phyloP scores from a whole-genome alignment of 2,329 filamentous ascomycete species.

The Achaetomium macrosporum region DNA sequence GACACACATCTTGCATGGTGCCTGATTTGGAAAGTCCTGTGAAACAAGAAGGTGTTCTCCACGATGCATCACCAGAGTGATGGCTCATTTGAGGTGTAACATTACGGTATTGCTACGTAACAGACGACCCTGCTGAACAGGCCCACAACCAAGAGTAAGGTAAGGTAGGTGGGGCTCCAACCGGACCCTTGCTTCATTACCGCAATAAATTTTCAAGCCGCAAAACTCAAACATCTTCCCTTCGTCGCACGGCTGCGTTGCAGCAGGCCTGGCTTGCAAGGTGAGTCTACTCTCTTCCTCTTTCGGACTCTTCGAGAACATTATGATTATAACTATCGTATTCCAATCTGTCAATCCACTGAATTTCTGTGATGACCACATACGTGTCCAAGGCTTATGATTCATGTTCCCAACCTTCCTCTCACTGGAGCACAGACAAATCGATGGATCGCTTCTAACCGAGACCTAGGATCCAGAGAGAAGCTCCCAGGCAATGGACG shows the following conservation, averaged over 20 bases:
- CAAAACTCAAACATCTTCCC: not conserved
- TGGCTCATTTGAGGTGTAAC: too few species aligned
- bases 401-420: slow-evolving; percentile 10
- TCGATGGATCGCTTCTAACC: slow-evolving; percentile 16
- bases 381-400: slow-evolving; percentile 26
- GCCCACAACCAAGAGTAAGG: not conserved
- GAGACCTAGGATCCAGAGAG: not conserved
- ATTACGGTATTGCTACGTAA: too few species aligned
- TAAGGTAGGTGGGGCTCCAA: not conserved
- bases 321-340: slow-evolving; percentile 45
- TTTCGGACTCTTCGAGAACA: slow-evolving; percentile 3
- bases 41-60: too few species aligned
- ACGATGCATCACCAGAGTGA: too few species aligned
- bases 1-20: too few species aligned
- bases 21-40: too few species aligned
- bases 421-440: not conserved
- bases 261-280: slow-evolving; percentile 21
- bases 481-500: slow-evolving; percentile 3
- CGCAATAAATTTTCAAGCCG: slow-evolving; percentile 13
- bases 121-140: not conserved
- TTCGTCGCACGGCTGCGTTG: slow-evolving; percentile 13
- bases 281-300: slow-evolving; percentile 20
- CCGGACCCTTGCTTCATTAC: not conserved
- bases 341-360: slow-evolving; percentile 56
- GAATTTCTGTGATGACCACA: slow-evolving; percentile 40